phyloP scores from a whole-genome alignment of 2,329 filamentous ascomycete species.

The Cadophora sp. region DNA sequence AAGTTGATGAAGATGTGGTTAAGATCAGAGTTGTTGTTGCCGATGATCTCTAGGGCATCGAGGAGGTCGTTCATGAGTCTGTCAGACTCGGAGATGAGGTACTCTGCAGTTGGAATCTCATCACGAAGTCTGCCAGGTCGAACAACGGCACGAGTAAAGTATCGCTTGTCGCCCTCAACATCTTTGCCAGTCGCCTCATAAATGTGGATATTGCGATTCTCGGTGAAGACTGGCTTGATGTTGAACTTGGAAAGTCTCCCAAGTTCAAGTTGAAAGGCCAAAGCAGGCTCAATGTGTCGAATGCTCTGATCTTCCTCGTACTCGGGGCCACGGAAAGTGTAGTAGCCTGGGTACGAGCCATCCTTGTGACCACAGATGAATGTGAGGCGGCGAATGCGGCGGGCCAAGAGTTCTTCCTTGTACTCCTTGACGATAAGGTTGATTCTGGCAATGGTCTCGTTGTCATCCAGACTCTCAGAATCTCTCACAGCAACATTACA shows the following conservation, averaged over 20 bases:
- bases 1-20: conserved; percentile 99
- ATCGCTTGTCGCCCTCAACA: conserved; percentile 95
- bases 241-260: conserved; percentile 94
- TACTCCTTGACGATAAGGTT: conserved; percentile 76
- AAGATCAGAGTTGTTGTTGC: conserved; percentile 98
- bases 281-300: conserved; percentile 93
- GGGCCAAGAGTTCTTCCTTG: conserved; percentile 83
- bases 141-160: conserved; percentile 96
- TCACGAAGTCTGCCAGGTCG: conserved; percentile 92
- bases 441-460: conserved; percentile 80
- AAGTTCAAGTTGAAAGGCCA: conserved; percentile 98
- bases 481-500: conserved; percentile 92
- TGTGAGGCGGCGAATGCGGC: conserved; percentile 85
- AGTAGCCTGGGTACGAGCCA: conserved; percentile 95
- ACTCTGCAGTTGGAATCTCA: conserved; percentile 98
- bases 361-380: conserved; percentile 97
- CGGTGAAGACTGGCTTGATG: conserved; percentile 97
- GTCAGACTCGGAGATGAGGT: conserved; percentile 96
- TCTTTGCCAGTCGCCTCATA: conserved; percentile 97
- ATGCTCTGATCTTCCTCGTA: conserved; percentile 95
- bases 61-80: conserved; percentile 97
- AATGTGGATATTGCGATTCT: conserved; percentile 99
- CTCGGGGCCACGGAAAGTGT: conserved; percentile 92
- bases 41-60: conserved; percentile 96
- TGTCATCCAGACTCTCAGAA: conserved; percentile 82